A percentile compares a stretch with the other conserved stretches of the same genome.
Evolutionary conservation across 2,329 filamentous ascomycete genomes (phyloP).

Genomic region (Phyllosticta paracitricarpa): DNA sequence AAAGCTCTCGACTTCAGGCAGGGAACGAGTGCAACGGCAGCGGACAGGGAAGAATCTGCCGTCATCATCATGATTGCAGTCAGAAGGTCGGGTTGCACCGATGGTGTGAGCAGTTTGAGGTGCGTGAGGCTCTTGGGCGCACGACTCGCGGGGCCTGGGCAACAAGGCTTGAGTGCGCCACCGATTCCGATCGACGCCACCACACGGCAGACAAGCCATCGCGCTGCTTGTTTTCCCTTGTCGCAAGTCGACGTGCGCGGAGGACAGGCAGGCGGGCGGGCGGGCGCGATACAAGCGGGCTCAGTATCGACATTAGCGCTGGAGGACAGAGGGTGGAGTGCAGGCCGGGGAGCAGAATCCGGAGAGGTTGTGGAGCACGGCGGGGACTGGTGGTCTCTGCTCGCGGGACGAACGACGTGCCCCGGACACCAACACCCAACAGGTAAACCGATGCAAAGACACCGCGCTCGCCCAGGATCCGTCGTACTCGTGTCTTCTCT

Average conservation of each 20-base stretch:
- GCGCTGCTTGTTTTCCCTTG: not conserved
- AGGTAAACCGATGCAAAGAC: not conserved
- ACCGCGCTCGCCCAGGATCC: not conserved
- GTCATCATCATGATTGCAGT: not conserved
- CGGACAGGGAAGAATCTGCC: not conserved
- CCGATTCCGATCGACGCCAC: not conserved
- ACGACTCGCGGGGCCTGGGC: not conserved
- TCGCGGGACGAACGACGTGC: not conserved
- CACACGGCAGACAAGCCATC: not conserved
- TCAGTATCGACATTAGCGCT: no score
- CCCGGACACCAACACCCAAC: not conserved
- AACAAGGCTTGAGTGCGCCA: not conserved
- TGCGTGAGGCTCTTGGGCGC: not conserved
- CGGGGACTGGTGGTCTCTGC: not conserved
- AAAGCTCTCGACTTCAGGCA: not conserved
- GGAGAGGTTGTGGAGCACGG: not conserved
- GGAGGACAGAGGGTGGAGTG: not conserved
- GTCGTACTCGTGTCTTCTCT: not conserved
- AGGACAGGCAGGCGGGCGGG: no score
- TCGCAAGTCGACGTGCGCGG: no score
- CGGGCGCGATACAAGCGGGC: no score
- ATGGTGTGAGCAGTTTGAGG: not conserved
- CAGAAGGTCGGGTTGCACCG: not conserved
- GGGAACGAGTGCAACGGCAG: not conserved
- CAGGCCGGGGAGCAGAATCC: not conserved